phyloP scores from a whole-genome alignment of 2,329 filamentous ascomycete genomes.

The Cladosporium cucumerinum region DNA sequence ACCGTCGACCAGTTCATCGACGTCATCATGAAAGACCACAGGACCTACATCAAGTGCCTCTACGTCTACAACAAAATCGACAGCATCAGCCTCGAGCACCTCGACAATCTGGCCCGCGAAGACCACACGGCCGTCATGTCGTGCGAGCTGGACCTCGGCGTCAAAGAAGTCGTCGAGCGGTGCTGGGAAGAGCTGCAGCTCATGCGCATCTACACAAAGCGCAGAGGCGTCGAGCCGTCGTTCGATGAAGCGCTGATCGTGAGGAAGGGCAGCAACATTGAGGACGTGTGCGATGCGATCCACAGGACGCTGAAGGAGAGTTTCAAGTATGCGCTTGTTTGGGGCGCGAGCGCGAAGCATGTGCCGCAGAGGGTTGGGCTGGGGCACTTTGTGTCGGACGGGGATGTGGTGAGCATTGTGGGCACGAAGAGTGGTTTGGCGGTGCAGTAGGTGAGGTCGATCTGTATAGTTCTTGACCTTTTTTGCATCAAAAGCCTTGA shows the following conservation, averaged over 20 bases:
- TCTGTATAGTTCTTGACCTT: background rate
- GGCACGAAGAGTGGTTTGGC: slow-evolving; percentile 39
- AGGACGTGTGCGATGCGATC: slow-evolving; percentile 95
- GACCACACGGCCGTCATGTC: slow-evolving; percentile 95
- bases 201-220: slow-evolving; percentile 93
- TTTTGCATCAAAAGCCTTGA: background rate
- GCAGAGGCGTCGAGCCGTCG: slow-evolving; percentile 85
- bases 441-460: slow-evolving; percentile 19
- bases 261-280: slow-evolving; percentile 78
- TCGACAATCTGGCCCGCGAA: slow-evolving; percentile 88
- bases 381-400: slow-evolving; percentile 69
- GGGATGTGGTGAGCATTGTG: slow-evolving; percentile 67
- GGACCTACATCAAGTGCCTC: slow-evolving; percentile 90
- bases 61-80: slow-evolving; percentile 99
- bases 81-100: slow-evolving; percentile 85
- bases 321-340: slow-evolving; percentile 97
- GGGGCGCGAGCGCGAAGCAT: slow-evolving; percentile 94
- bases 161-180: slow-evolving; percentile 87
- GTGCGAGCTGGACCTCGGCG: slow-evolving; percentile 90
- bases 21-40: slow-evolving; percentile 98
- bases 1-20: slow-evolving; percentile 99
- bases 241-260: slow-evolving; percentile 93
- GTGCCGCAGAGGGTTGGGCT: slow-evolving; percentile 90
- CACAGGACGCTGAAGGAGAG: slow-evolving; percentile 94
- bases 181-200: slow-evolving; percentile 91